A percentile compares a stretch with the other conserved stretches of the same genome.
Conservation (phyloP, 1,139 yeast species). For the Groenewaldozyma sp. region DNA sequence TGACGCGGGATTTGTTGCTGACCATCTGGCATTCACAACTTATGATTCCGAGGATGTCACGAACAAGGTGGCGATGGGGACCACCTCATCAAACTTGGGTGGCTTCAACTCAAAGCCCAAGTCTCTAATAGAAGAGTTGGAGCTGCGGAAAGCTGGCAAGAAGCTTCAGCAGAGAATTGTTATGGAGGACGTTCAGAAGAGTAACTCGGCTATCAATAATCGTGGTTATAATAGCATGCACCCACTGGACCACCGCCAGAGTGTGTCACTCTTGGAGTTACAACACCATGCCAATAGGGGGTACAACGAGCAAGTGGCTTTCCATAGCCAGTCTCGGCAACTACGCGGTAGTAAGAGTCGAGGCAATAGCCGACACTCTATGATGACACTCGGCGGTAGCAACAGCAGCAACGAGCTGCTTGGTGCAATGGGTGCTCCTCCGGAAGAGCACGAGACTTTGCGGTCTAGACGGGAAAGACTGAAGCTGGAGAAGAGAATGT, state of each 20-base stretch:
- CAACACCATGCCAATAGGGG: slow-evolving; percentile 27
- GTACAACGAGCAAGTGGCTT: slow-evolving; percentile 22
- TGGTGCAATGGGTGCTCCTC: too few species aligned
- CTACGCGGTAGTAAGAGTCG: background rate
- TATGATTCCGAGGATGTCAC: slow-evolving; percentile 23
- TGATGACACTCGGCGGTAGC: background rate
- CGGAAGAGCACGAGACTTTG: slow-evolving; percentile 22
- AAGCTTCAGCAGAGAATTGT: slow-evolving; percentile 22
- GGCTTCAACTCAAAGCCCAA: slow-evolving; percentile 19
- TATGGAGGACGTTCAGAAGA: slow-evolving; percentile 18
- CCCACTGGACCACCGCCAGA: slow-evolving; percentile 25
- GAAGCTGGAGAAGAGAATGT: slow-evolving; percentile 14
- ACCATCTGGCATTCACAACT: slow-evolving; percentile 25
- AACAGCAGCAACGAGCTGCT: too few species aligned
- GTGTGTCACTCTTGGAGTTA: slow-evolving; percentile 26
- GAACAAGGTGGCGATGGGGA: background rate
- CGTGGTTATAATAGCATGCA: slow-evolving; percentile 18
- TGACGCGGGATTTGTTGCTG: slow-evolving; percentile 12
- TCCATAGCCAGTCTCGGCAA: slow-evolving; percentile 8
- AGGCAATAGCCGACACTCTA: background rate
- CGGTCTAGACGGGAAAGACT: slow-evolving; percentile 25
- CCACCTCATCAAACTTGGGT: slow-evolving; percentile 6
- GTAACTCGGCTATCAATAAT: slow-evolving; percentile 7
- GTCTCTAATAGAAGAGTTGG: slow-evolving; percentile 31
- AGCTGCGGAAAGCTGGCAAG: slow-evolving; percentile 30